Evolutionary conservation across 2,329 filamentous ascomycete species (phyloP).

Genomic region (Camptophora hylomeconis): DNA sequence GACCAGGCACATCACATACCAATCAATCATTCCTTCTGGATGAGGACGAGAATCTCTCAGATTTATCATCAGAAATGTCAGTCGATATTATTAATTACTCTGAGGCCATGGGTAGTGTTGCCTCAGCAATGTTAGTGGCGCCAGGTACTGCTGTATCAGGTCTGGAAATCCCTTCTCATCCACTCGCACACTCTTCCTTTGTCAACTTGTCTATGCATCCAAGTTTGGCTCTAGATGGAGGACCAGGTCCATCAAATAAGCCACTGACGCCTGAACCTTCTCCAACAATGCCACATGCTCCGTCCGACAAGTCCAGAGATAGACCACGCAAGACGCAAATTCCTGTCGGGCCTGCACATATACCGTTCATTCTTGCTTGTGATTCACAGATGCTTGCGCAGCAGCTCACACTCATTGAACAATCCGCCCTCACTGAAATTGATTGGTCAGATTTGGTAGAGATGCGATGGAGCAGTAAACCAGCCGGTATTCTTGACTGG

Average conservation of each 20-base stretch:
- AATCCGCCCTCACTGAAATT: slow-evolving; percentile 51
- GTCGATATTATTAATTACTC: slow-evolving; percentile 35
- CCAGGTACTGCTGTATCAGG: slow-evolving; percentile 25
- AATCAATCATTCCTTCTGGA: slow-evolving; percentile 37
- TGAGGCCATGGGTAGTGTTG: slow-evolving; percentile 23
- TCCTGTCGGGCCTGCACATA: slow-evolving; percentile 28
- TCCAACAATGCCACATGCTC: slow-evolving; percentile 17
- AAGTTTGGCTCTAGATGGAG: slow-evolving; percentile 18
- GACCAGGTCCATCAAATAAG: slow-evolving; percentile 14
- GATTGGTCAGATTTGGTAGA: slow-evolving; percentile 55
- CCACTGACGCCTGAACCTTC: slow-evolving; percentile 32
- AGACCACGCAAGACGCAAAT: slow-evolving; percentile 9
- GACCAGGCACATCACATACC: slow-evolving; percentile 11
- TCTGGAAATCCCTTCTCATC: slow-evolving; percentile 29
- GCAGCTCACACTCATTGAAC: slow-evolving; percentile 52
- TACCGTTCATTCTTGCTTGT: slow-evolving; percentile 51
- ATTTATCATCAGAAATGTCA: slow-evolving; percentile 38
- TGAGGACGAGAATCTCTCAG: slow-evolving; percentile 43
- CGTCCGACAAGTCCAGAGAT: slow-evolving; percentile 4
- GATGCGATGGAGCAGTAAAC: slow-evolving; percentile 47
- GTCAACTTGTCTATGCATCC: slow-evolving; percentile 24
- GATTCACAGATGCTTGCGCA: slow-evolving; percentile 48
- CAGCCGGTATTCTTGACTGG: slow-evolving; percentile 43
- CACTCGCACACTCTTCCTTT: slow-evolving; percentile 33
- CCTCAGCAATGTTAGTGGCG: slow-evolving; percentile 19